Conservation (phyloP, 2,329 filamentous ascomycete genomes). For the Pseudogymnoascus sp. region DNA sequence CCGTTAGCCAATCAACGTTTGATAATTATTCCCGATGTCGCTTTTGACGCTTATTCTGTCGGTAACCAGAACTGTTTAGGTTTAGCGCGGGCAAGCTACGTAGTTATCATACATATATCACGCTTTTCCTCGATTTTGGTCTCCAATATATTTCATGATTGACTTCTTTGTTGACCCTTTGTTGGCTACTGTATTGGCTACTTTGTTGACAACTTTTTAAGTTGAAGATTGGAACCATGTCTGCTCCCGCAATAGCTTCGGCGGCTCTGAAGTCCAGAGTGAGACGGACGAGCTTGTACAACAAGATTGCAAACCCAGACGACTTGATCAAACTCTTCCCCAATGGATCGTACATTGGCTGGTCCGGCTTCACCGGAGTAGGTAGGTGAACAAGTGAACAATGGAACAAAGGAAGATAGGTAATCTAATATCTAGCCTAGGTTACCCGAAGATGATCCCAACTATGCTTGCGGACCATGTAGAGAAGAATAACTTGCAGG, state of each 20-base stretch:
- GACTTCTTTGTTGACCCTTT: background rate
- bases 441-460: conserved; percentile 47
- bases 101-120: conserved; percentile 6
- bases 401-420: background rate
- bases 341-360: conserved; percentile 78
- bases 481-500: conserved; percentile 76
- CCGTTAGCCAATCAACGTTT: background rate
- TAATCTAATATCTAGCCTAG: background rate
- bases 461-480: conserved; percentile 81
- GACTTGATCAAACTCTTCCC: conserved; percentile 77
- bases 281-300: conserved; percentile 66
- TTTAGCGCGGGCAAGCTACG: background rate
- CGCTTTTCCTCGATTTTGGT: background rate
- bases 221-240: background rate
- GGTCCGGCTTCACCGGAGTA: conserved; percentile 86
- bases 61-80: background rate
- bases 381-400: conserved; percentile 33
- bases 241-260: conserved; percentile 19
- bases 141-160: background rate
- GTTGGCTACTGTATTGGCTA: background rate
- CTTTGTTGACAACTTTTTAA: background rate
- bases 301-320: conserved; percentile 71
- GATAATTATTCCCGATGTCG: background rate
- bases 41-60: conserved; percentile 5
- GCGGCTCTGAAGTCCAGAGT: conserved; percentile 65